Evolutionary conservation across 148 eudicot species (phyloP).

Genomic region (Gaultheria prostrata): DNA sequence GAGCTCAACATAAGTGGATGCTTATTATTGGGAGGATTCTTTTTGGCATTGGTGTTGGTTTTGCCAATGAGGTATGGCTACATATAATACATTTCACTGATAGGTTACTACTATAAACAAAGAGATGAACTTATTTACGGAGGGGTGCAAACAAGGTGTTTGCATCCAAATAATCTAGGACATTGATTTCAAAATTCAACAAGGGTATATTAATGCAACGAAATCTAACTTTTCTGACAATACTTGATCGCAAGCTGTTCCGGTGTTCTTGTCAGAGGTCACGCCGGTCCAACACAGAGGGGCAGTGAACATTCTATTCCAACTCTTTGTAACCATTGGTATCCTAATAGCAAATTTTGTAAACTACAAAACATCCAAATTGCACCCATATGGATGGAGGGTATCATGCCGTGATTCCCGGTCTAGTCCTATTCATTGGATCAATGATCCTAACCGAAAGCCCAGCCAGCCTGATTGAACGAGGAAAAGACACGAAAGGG

Average conservation of each 20-base stretch:
- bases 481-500: conserved; percentile 28
- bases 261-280: conserved; percentile 43
- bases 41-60: conserved; percentile 73
- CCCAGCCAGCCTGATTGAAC: conserved; percentile 44
- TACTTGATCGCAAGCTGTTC: neutral
- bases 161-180: too few relatives aligned
- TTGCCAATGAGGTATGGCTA: conserved; percentile 63
- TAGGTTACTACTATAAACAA: too few relatives aligned
- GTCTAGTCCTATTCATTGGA: conserved; percentile 39
- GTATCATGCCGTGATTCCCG: conserved; percentile 49
- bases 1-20: conserved; percentile 40
- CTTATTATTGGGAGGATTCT: conserved; percentile 60
- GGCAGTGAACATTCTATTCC: conserved; percentile 66
- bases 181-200: too few relatives aligned
- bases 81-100: neutral
- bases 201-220: neutral
- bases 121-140: too few relatives aligned
- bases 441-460: conserved; percentile 49
- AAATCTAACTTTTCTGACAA: neutral
- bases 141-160: too few relatives aligned
- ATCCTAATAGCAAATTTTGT: conserved; percentile 55
- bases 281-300: conserved; percentile 66
- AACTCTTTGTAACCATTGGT: conserved; percentile 60
- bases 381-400: conserved; percentile 66
- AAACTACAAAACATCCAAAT: conserved; percentile 41